These are phyloP conservation scores for Mycena amicta DNA, from an alignment of 768 basidiomycete genomes.

Conservation along the genomic window DNA sequence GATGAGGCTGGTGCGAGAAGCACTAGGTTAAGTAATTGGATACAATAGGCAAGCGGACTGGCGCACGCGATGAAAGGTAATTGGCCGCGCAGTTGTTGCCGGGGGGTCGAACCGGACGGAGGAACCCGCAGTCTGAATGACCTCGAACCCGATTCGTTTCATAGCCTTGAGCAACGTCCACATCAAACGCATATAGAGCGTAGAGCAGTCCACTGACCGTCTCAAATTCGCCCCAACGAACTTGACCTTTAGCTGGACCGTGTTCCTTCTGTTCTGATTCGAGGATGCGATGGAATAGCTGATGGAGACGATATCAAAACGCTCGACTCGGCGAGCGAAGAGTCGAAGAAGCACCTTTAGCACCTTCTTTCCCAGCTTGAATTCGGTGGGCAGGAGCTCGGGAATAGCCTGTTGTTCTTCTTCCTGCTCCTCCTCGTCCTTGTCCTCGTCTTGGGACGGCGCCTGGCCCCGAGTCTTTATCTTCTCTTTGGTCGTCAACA, in stretches of 20 bases:
- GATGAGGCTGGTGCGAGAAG: too few relatives aligned
- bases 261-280: slow-evolving; percentile 10
- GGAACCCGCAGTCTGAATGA: slow-evolving; percentile 22
- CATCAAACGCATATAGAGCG: background rate
- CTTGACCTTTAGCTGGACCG: slow-evolving; percentile 19
- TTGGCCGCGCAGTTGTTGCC: slow-evolving; percentile 19
- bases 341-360: slow-evolving; percentile 18
- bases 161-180: slow-evolving; percentile 13
- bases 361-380: slow-evolving; percentile 22
- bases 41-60: background rate
- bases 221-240: slow-evolving; percentile 26
- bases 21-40: background rate
- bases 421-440: background rate
- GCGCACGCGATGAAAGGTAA: slow-evolving; percentile 23
- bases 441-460: background rate
- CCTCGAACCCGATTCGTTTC: slow-evolving; percentile 23
- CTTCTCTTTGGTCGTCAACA: slow-evolving; percentile 12
- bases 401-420: slow-evolving; percentile 3
- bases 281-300: slow-evolving; percentile 21
- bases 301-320: background rate
- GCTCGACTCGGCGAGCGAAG: too few relatives aligned
- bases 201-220: background rate
- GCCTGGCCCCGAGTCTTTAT: slow-evolving; percentile 13
- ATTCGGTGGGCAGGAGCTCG: slow-evolving; percentile 14
- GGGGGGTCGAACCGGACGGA: slow-evolving; percentile 26